phyloP scores from a whole-genome alignment of 2,329 filamentous ascomycete species.

The Trichothecium roseum region DNA sequence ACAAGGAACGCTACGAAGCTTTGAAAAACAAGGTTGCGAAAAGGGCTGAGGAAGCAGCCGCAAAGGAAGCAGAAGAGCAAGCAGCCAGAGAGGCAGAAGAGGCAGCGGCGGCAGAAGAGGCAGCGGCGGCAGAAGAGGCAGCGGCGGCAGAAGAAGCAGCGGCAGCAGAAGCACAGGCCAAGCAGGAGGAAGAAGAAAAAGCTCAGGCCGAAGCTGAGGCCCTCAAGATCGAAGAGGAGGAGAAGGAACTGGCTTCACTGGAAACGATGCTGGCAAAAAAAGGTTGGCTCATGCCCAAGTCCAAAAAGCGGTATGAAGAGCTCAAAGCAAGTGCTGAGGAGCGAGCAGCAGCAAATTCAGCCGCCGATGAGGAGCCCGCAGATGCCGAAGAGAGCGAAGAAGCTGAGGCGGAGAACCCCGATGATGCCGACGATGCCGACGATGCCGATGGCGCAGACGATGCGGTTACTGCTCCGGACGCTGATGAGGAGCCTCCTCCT shows the following conservation, averaged over 20 bases:
- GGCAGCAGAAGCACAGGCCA: conserved; percentile 16
- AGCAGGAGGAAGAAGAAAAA: conserved; percentile 10
- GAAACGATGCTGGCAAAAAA: conserved; percentile 23
- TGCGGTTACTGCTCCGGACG: conserved; percentile 9
- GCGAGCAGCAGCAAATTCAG: neutral
- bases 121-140: conserved; percentile 9
- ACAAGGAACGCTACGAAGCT: conserved; percentile 15
- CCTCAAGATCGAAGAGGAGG: conserved; percentile 6
- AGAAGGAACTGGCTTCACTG: conserved; percentile 14
- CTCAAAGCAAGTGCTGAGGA: neutral
- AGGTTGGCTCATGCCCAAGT: conserved; percentile 13
- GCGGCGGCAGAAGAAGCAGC: conserved; percentile 16
- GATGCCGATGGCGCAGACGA: conserved; percentile 12
- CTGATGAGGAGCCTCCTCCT: conserved; percentile 3
- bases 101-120: conserved; percentile 9
- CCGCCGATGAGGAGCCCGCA: conserved; percentile 1
- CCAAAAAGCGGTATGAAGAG: conserved; percentile 1
- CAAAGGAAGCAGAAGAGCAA: conserved; percentile 15
- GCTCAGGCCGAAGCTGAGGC: conserved; percentile 11
- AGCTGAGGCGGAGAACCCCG: conserved; percentile 2
- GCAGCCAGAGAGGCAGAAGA: conserved; percentile 13
- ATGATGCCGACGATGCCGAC: conserved; percentile 11
- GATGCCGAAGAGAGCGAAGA: conserved; percentile 1
- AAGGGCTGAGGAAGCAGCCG: conserved; percentile 10
- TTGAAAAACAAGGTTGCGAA: conserved; percentile 10